Percentiles rank a stretch among this genome's conserved stretches.
phyloP scores from a whole-genome alignment of 2,329 filamentous ascomycete species.

The Ophiostoma sp. region DNA sequence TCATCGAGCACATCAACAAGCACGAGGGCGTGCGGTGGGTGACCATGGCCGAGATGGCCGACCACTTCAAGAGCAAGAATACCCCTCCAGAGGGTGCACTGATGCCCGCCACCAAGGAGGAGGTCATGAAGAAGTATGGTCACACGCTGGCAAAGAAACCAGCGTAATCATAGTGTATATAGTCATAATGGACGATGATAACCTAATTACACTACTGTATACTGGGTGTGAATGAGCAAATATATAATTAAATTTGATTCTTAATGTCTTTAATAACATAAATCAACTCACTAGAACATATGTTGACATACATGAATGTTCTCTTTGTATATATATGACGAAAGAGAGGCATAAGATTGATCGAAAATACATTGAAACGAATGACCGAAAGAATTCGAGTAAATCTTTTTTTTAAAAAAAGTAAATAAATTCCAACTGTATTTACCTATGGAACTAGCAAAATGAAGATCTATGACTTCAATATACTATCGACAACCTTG shows the following conservation, averaged over 20 bases:
- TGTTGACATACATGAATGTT: too few relatives aligned
- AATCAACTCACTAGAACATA: too few relatives aligned
- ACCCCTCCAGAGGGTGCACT: constrained; percentile 51
- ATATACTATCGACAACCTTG: constrained; percentile 31
- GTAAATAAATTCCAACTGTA: background rate
- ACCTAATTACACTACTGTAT: too few relatives aligned
- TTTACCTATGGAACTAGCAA: background rate
- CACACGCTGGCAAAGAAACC: constrained; percentile 15
- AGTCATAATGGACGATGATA: background rate
- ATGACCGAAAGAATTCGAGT: too few relatives aligned
- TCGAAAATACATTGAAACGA: too few relatives aligned
- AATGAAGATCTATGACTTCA: background rate
- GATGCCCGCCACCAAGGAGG: constrained; percentile 52
- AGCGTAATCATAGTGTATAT: background rate
- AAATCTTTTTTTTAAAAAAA: too few relatives aligned
- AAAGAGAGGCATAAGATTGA: too few relatives aligned
- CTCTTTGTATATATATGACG: too few relatives aligned
- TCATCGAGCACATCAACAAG: constrained; percentile 28
- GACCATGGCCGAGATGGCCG: constrained; percentile 56
- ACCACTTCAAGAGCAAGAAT: constrained; percentile 66
- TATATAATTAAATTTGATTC: too few relatives aligned
- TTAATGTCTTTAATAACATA: too few relatives aligned
- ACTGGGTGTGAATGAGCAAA: too few relatives aligned
- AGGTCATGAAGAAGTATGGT: constrained; percentile 43
- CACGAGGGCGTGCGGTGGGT: constrained; percentile 52